Percentiles rank a stretch among this genome's conserved stretches.
These are phyloP conservation scores for Pythium utonaiense DNA, from an alignment of 352 stramenopile genomes.

Conservation along the genomic window DNA sequence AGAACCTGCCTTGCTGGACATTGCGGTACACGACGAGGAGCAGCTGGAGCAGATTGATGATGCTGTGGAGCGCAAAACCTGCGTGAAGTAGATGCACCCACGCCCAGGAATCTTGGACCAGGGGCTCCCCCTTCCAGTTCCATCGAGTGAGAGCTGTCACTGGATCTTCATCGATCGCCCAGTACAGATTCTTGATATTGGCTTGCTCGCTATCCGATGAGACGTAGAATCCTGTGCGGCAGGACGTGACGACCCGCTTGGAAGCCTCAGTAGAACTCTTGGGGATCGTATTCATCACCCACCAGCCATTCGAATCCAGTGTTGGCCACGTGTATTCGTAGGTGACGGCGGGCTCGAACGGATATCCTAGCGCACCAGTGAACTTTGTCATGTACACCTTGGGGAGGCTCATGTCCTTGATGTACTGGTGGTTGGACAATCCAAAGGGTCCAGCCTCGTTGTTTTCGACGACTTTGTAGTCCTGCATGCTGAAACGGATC, in stretches of 20 bases:
- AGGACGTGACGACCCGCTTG: not conserved
- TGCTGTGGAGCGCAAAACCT: conserved; percentile 24
- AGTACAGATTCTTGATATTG: conserved; percentile 18
- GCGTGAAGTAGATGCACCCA: conserved; percentile 50
- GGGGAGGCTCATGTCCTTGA: conserved; percentile 7
- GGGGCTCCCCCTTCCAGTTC: conserved; percentile 22
- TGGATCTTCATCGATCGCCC: not conserved
- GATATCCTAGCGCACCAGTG: conserved; percentile 16
- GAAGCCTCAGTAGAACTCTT: not conserved
- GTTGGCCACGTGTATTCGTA: not conserved
- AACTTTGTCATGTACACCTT: conserved; percentile 10
- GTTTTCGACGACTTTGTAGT: conserved; percentile 13
- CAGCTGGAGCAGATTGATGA: conserved; percentile 1
- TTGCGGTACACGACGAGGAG: conserved; percentile 29
- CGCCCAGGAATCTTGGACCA: conserved; percentile 39
- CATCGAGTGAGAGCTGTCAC: not conserved
- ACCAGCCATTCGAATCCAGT: conserved; percentile 11
- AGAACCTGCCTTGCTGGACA: conserved; percentile 5
- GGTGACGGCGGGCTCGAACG: conserved; percentile 17
- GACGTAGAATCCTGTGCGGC: conserved; percentile 12
- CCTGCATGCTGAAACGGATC: conserved; percentile 15
- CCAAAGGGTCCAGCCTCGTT: conserved; percentile 6
- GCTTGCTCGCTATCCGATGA: conserved; percentile 6
- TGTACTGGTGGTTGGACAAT: too few relatives aligned
- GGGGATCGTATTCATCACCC: conserved; percentile 9